These are phyloP conservation scores for Galerina marginata DNA, from an alignment of 768 basidiomycete species.

Conservation along the genomic window DNA sequence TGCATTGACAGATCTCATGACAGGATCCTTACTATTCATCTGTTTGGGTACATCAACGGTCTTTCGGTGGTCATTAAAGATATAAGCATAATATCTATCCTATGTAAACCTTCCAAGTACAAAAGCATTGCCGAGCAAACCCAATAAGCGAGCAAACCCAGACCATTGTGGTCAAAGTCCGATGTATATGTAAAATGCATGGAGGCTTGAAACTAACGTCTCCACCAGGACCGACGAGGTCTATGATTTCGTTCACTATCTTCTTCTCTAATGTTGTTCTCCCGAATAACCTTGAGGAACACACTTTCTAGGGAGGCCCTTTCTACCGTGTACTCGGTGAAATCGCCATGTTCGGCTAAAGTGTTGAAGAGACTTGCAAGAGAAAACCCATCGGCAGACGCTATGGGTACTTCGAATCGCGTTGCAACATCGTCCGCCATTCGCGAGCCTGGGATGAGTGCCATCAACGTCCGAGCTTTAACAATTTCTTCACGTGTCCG, in stretches of 20 bases:
- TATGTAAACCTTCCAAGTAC: too few relatives aligned
- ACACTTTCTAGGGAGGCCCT: constrained; percentile 73
- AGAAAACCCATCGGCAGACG: constrained; percentile 44
- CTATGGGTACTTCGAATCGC: constrained; percentile 74
- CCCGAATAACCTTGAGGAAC: constrained; percentile 72
- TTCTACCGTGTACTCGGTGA: constrained; percentile 74
- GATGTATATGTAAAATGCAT: too few relatives aligned
- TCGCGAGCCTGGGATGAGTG: constrained; percentile 61
- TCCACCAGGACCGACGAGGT: background rate
- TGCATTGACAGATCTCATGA: too few relatives aligned
- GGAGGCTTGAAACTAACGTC: background rate
- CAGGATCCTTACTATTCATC: too few relatives aligned
- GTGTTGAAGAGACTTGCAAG: constrained; percentile 64
- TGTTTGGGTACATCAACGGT: too few relatives aligned
- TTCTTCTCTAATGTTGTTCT: constrained; percentile 61
- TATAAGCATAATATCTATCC: too few relatives aligned
- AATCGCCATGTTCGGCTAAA: constrained; percentile 56
- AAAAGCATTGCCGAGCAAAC: too few relatives aligned
- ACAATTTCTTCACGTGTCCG: constrained; percentile 64
- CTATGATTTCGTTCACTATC: constrained; percentile 16
- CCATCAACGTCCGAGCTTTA: constrained; percentile 65
- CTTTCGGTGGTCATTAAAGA: too few relatives aligned
- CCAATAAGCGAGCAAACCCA: too few relatives aligned
- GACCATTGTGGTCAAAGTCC: too few relatives aligned
- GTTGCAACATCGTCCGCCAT: constrained; percentile 79